Base-by-base conservation (phyloP, 805 yeast genomes). In the Nakazawaea populi region DNA sequence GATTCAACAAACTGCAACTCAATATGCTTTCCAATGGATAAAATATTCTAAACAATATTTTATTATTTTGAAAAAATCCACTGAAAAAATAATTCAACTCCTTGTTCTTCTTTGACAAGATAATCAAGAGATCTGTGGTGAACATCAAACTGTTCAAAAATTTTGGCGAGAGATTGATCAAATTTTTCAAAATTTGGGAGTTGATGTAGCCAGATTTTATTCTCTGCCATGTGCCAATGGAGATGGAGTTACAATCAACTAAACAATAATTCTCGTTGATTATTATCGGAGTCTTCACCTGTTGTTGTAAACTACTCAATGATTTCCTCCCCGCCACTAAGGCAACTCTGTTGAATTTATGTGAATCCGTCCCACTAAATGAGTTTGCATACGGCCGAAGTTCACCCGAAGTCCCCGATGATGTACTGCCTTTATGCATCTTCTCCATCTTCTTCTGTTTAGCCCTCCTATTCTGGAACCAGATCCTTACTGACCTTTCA, bases 381-480 rank as follows among this genome's bases (percentile, higher is more conserved):
- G 52, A 51, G 34, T 36, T 48, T 4, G 49, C 64, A 56, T 32
- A 56, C 44, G 36, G 30, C 40, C 52, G 43, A 24, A 37, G 50
- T 31, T 61, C 40, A 37, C n/a, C 40, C n/a, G 40, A 58, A 5
- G 56, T 57, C 30, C 53, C 55, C 9, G 56, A 60, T 11, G 24
- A 18, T 18, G 24, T 18, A 18, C 55, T 49, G 35, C 49, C 51
- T 6, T 58, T 60, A 38, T 61, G 67, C 64, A 75, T 67, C 52
- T 83, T 75, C 58, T 82, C 87, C 59, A 78, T 66, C 65, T 86
- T 86, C 60, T 90, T 74, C 42, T 82, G 75, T 63, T 87, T 87
- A 24, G 94, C 94, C 55, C 97, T 71, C 58, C 91, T 72, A 63
- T 89, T 89, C 65, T 90, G 97, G 61, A 89, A 90, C 97, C 97